Percentiles rank a stretch among this genome's conserved stretches.
Conservation (phyloP, 148 eudicot genomes). For the Rhododendron griersonianum region DNA sequence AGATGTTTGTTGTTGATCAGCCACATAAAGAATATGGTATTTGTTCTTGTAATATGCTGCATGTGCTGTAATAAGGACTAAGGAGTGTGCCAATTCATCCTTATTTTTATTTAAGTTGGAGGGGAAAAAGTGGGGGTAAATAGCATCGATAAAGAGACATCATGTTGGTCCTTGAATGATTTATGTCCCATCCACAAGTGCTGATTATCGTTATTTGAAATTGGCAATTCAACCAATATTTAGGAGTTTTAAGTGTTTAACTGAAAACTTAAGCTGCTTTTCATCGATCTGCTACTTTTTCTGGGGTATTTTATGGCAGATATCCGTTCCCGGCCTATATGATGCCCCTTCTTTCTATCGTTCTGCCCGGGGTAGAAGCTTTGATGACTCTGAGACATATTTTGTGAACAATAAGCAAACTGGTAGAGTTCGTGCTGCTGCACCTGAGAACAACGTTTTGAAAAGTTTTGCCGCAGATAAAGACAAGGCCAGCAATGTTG, state of each 20-base stretch:
- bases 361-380: slow-evolving; percentile 57
- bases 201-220: neutral
- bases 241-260: neutral
- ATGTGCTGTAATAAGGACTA: neutral
- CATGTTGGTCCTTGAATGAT: neutral
- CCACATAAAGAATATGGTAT: neutral
- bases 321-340: slow-evolving; percentile 46
- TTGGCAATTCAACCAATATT: neutral
- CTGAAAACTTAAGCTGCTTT: neutral
- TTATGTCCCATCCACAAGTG: neutral
- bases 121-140: neutral
- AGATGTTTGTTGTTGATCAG: neutral
- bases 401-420: slow-evolving; percentile 54
- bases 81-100: neutral
- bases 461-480: slow-evolving; percentile 69
- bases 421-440: slow-evolving; percentile 47
- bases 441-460: slow-evolving; percentile 60
- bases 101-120: neutral
- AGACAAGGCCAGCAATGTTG: slow-evolving; percentile 74
- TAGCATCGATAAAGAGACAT: neutral
- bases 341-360: slow-evolving; percentile 50
- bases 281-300: neutral
- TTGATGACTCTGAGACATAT: slow-evolving; percentile 63
- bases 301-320: slow-evolving; percentile 25
- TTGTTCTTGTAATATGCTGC: neutral